phyloP scores from a whole-genome alignment of 192 early-diverging fungal genomes.

The Fimicolochytrium jonesii region DNA sequence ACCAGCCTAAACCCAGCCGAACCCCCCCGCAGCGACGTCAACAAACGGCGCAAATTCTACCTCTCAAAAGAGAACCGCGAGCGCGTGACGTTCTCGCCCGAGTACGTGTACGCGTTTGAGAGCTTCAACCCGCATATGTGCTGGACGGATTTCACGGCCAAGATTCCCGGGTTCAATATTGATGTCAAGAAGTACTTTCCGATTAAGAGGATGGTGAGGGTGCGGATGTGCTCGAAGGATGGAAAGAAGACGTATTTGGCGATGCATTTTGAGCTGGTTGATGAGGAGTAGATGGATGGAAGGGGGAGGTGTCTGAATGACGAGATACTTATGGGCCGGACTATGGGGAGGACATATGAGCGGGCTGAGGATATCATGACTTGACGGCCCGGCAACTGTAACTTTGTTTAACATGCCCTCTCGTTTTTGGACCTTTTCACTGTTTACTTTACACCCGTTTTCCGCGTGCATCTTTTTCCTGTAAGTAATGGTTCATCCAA shows the following conservation, averaged over 20 bases:
- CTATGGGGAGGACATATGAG: too few species aligned
- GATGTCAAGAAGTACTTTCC: conserved; percentile 25
- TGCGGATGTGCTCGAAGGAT: conserved; percentile 14
- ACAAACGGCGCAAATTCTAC: conserved; percentile 21
- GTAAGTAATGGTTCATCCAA: too few species aligned
- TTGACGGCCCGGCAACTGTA: too few species aligned
- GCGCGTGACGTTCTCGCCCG: conserved; percentile 11
- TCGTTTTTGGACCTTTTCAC: too few species aligned
- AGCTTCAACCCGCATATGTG: conserved; percentile 23
- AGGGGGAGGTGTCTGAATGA: too few species aligned
- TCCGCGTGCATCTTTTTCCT: too few species aligned
- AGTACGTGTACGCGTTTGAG: conserved; percentile 23
- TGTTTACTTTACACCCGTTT: too few species aligned
- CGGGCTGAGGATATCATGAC: too few species aligned
- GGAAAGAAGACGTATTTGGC: conserved; percentile 6
- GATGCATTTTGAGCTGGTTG: conserved; percentile 15
- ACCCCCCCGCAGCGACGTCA: conserved; percentile 15
- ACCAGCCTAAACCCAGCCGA: not conserved
- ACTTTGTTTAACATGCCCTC: too few species aligned
- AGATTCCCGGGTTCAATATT: conserved; percentile 19
- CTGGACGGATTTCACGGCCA: conserved; percentile 14
- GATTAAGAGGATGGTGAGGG: not conserved
- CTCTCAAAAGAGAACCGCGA: conserved; percentile 3
- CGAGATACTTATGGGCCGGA: too few species aligned
- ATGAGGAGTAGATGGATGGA: not conserved